A percentile compares a stretch with the other conserved stretches of the same genome.
These are phyloP conservation scores for Aspergillus glaucus DNA, from an alignment of 2,329 filamentous ascomycete species.

Conservation along the genomic window DNA sequence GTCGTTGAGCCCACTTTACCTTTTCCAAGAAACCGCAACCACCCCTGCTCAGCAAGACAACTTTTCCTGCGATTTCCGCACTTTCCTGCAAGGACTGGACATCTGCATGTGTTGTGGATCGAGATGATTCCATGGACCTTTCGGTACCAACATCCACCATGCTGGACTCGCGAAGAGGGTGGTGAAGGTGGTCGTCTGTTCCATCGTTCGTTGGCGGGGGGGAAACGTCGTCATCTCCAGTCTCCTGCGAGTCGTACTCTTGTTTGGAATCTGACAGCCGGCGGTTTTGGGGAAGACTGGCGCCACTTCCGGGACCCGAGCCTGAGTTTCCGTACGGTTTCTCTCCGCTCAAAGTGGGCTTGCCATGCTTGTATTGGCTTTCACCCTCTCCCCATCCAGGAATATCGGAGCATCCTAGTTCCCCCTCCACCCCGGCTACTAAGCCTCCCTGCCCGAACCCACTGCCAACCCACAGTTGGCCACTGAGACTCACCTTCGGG, in stretches of 20 bases:
- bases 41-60: constrained; percentile 83
- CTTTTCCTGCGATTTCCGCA: constrained; percentile 87
- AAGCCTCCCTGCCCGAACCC: constrained; percentile 71
- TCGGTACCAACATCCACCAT: constrained; percentile 28
- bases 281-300: constrained; percentile 11
- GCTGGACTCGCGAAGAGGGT: constrained; percentile 44
- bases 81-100: constrained; percentile 87
- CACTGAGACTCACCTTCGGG: constrained; percentile 70
- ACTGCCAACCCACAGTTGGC: constrained; percentile 86
- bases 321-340: constrained; percentile 17
- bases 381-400: constrained; percentile 72
- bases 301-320: constrained; percentile 17
- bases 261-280: constrained; percentile 18
- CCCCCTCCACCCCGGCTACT: constrained; percentile 59
- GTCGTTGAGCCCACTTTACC: constrained; percentile 90
- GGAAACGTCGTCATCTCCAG: constrained; percentile 9
- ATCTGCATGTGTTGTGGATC: constrained; percentile 62
- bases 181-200: constrained; percentile 77
- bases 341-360: constrained; percentile 13
- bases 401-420: constrained; percentile 91
- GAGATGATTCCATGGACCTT: constrained; percentile 28
- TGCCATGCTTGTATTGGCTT: constrained; percentile 30
- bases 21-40: constrained; percentile 97
- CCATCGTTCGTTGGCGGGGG: constrained; percentile 56
- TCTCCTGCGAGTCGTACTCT: constrained; percentile 14